Evolutionary conservation across 768 basidiomycete genomes (phyloP).

Genomic region (Clitopilus hobsonii): DNA sequence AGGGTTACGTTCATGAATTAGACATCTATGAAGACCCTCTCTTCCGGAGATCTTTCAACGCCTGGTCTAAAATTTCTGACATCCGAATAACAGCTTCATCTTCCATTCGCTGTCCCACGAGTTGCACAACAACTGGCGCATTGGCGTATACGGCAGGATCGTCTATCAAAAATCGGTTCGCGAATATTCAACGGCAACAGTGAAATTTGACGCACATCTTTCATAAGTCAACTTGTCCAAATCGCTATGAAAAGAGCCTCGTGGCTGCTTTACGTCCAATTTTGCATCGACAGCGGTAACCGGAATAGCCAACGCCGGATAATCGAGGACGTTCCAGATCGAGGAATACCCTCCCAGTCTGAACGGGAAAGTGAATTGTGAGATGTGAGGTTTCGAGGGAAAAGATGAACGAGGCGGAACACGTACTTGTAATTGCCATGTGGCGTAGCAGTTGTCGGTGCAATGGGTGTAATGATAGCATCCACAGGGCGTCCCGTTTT

Average conservation of each 20-base stretch:
- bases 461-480: conserved; percentile 64
- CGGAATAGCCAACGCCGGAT: conserved; percentile 56
- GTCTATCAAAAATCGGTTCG: conserved; percentile 34
- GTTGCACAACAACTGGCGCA: conserved; percentile 63
- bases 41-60: background rate
- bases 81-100: conserved; percentile 73
- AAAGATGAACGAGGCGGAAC: background rate
- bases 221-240: conserved; percentile 47
- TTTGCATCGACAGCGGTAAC: conserved; percentile 54
- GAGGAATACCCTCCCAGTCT: conserved; percentile 53
- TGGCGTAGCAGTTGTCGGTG: conserved; percentile 56
- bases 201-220: conserved; percentile 38
- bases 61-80: conserved; percentile 55
- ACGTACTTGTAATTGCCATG: conserved; percentile 56
- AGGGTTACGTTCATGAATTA: background rate
- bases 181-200: background rate
- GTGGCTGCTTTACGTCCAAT: conserved; percentile 43
- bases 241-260: conserved; percentile 41
- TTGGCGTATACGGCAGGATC: conserved; percentile 49
- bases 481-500: conserved; percentile 73
- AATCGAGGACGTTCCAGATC: conserved; percentile 68
- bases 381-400: conserved; percentile 4
- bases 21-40: background rate
- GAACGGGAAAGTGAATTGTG: background rate
- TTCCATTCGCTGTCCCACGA: conserved; percentile 65